Conservation (phyloP, 2,329 filamentous ascomycete genomes). For the Diaporthe helianthi region DNA sequence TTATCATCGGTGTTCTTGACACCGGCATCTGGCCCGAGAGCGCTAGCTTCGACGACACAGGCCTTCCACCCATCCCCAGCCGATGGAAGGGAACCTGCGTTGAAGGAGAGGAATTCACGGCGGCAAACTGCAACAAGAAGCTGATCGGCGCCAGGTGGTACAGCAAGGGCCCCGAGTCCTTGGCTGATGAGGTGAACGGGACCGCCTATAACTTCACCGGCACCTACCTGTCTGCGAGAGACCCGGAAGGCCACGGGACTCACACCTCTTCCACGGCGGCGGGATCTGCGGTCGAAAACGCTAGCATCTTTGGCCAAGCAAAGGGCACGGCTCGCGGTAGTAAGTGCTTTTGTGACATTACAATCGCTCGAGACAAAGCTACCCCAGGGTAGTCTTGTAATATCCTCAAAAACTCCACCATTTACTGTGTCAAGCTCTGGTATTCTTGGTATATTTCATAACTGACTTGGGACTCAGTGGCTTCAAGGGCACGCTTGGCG, state of each 20-base stretch:
- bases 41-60: conserved; percentile 32
- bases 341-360: neutral
- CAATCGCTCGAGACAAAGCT: too few species aligned
- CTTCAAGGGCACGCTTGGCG: neutral
- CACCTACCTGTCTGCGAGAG: neutral
- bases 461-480: neutral
- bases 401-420: too few species aligned
- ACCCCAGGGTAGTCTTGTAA: too few species aligned
- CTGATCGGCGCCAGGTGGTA: conserved; percentile 33
- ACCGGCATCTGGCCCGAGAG: conserved; percentile 35
- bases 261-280: conserved; percentile 17
- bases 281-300: neutral
- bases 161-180: conserved; percentile 30
- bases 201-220: conserved; percentile 14
- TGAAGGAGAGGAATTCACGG: conserved; percentile 20
- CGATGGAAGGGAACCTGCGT: conserved; percentile 34
- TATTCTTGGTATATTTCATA: too few species aligned
- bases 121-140: conserved; percentile 33
- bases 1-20: conserved; percentile 34
- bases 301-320: neutral
- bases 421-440: too few species aligned
- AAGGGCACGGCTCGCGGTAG: conserved; percentile 10
- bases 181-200: conserved; percentile 7
- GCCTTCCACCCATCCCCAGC: conserved; percentile 27
- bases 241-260: conserved; percentile 12